These are phyloP conservation scores for Gynostemma pentaphyllum DNA, from an alignment of 306 rosid species.

Conservation along the genomic window DNA sequence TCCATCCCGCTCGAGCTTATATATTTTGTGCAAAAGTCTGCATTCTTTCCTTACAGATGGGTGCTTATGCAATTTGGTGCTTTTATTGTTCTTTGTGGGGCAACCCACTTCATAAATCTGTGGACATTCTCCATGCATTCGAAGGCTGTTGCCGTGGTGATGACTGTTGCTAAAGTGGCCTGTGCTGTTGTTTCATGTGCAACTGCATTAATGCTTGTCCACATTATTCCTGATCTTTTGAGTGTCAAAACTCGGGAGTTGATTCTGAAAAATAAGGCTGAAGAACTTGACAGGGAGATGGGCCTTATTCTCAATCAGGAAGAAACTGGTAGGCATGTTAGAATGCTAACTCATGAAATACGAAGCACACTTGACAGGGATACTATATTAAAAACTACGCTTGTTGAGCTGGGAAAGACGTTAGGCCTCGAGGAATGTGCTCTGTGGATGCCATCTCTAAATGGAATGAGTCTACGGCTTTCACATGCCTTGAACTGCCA, in stretches of 20 bases:
- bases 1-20: conserved; percentile 90
- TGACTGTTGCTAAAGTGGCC: conserved; percentile 64
- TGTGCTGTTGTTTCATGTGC: conserved; percentile 89
- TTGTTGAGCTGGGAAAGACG: conserved; percentile 86
- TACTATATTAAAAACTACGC: conserved; percentile 83
- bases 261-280: conserved; percentile 67
- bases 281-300: conserved; percentile 91
- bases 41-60: conserved; percentile 91
- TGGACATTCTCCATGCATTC: conserved; percentile 84
- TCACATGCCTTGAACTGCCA: conserved; percentile 61
- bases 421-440: conserved; percentile 81
- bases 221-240: conserved; percentile 79
- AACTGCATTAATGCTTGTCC: conserved; percentile 89
- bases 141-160: conserved; percentile 62
- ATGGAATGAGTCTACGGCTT: conserved; percentile 58
- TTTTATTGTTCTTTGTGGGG: conserved; percentile 89
- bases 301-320: conserved; percentile 85
- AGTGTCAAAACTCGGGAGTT: conserved; percentile 78
- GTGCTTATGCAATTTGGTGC: conserved; percentile 98
- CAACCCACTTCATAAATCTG: conserved; percentile 79
- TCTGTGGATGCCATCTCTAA: conserved; percentile 86
- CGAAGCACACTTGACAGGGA: conserved; percentile 84
- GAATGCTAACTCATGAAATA: conserved; percentile 95
- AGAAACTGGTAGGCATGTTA: conserved; percentile 90
- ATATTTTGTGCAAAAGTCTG: conserved; percentile 80